Percentiles rank a stretch among this genome's conserved stretches.
Evolutionary conservation across 768 basidiomycete genomes (phyloP).

Genomic region (Auricularia sp.): DNA sequence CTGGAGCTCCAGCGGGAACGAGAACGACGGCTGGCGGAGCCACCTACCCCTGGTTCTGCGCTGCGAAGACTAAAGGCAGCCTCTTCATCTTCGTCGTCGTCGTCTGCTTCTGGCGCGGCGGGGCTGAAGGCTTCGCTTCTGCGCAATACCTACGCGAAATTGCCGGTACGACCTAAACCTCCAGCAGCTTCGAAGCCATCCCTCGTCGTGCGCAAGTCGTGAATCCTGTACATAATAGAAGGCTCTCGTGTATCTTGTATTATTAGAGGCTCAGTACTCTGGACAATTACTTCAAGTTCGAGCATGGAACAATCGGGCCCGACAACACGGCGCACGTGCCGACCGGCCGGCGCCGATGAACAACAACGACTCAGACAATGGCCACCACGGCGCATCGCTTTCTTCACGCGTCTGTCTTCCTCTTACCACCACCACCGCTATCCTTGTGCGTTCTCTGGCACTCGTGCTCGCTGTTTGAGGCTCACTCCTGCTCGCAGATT

Average conservation of each 20-base stretch:
- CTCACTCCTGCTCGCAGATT: too few species aligned
- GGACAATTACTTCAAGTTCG: too few species aligned
- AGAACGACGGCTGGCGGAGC: constrained; percentile 33
- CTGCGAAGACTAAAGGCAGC: background rate
- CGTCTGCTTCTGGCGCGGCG: constrained; percentile 1
- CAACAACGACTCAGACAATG: too few species aligned
- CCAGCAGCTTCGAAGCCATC: background rate
- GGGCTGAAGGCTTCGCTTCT: constrained; percentile 4
- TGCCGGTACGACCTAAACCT: background rate
- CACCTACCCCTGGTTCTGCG: constrained; percentile 10
- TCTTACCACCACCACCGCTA: too few species aligned
- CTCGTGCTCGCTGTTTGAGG: too few species aligned
- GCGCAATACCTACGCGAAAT: constrained; percentile 2
- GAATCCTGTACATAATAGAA: background rate
- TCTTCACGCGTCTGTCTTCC: too few species aligned
- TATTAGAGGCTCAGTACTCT: background rate
- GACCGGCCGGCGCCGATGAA: too few species aligned
- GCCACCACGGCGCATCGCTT: too few species aligned
- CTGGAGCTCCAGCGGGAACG: constrained; percentile 50
- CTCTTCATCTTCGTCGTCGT: background rate
- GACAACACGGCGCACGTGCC: too few species aligned
- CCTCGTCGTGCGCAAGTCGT: constrained; percentile 6
- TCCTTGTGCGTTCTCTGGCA: too few species aligned
- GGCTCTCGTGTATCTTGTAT: background rate
- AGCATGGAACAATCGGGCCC: too few species aligned